phyloP scores from a whole-genome alignment of 176 grass and related monocot genomes.

The Triticum turgidum region DNA sequence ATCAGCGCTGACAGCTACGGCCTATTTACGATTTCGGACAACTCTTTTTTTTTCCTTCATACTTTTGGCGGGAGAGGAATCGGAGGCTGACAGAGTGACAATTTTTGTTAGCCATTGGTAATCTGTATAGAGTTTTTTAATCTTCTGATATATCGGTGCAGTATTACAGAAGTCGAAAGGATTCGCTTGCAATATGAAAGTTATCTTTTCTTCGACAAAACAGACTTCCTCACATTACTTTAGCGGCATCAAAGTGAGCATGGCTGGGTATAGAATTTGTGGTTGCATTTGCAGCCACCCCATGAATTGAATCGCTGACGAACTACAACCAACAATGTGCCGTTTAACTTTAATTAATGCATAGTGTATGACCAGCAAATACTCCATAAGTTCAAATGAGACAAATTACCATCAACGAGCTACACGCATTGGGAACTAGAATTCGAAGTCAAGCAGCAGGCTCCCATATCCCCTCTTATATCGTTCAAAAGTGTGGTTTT shows the following conservation, averaged over 20 bases:
- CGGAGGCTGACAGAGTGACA: slow-evolving; percentile 29
- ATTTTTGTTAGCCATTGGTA: slow-evolving; percentile 48
- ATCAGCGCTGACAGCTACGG: slow-evolving; percentile 30
- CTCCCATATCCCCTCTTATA: neutral
- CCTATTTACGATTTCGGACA: neutral
- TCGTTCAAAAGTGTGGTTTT: no score
- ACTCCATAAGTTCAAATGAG: neutral
- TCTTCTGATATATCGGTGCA: neutral
- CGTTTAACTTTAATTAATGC: neutral
- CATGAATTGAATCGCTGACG: neutral
- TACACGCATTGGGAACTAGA: neutral
- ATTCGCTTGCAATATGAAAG: neutral
- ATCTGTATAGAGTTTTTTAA: slow-evolving; percentile 38
- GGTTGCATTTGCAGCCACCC: neutral
- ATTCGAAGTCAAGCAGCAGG: neutral
- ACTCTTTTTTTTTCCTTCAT: slow-evolving; percentile 3
- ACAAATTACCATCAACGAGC: neutral
- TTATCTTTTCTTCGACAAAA: neutral
- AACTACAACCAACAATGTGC: neutral
- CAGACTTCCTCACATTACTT: neutral
- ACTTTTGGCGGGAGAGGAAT: slow-evolving; percentile 55
- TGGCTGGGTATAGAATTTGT: neutral
- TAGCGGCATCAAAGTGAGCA: neutral
- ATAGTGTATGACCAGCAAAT: neutral
- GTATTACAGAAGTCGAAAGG: slow-evolving; percentile 5